Base-by-base conservation (phyloP, 331 rosid genomes). In the Stylosanthes scabra region DNA sequence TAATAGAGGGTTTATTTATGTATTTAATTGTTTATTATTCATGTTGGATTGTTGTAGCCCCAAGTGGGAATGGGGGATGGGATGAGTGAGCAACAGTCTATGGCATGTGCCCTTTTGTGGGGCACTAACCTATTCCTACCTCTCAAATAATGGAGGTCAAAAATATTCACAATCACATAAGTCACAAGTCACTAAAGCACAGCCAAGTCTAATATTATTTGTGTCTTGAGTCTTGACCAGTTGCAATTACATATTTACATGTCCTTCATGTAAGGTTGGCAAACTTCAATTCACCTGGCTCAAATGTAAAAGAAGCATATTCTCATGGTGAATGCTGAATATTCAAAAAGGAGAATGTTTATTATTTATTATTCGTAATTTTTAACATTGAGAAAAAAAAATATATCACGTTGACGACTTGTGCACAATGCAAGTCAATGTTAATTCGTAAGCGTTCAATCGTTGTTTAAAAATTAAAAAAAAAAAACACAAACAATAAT, bases 81-180 rank as follows among this genome's bases (percentile, higher is more conserved):
- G 59, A 37, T 10, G n/a, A 34, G 5, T 63, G 2, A 31, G 54
- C 56, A 46, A 65, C 57, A 58, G 52, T 64, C 60, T 74, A 66
- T 78, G 16, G 46, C 64, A 64, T 2, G 56, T 31, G 31, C 40
- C 39, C 52, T 49, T 72, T 2, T 15, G 82, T 78, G 78, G 82
- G 82, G 55, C 68, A 57, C 52, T 58, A 11, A 71, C 50, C 28
- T 20, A 13, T 34, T 14, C 2, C 3, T 63, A 68, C 69, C 82
- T 71, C 57, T 34, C 49, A 46, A 10, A 14, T 44, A 41, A 52
- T 14, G 10, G 31, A 52, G 29, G 47, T 9, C 11, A 70, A 20
- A 7, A 54, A 20, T 20, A 20, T 20, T 20, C 25, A 20, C 25
- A 20, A 20, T 20, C 25, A 20, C 25, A 20, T 20, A 20, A 47